Conservation (phyloP, 2,329 filamentous ascomycete genomes). For the Colletotrichum filicis region DNA sequence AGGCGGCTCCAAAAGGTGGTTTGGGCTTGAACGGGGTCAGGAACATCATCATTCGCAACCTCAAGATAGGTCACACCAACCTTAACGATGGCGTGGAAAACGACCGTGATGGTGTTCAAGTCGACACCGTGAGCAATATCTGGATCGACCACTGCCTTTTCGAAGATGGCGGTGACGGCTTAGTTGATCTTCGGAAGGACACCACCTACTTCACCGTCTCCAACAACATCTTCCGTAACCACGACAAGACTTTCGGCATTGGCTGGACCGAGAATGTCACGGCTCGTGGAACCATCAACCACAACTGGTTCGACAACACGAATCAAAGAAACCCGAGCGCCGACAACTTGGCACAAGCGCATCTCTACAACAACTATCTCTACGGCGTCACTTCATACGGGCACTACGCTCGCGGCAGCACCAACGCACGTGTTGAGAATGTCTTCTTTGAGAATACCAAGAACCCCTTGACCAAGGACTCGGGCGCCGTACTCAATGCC, state of each 20-base stretch:
- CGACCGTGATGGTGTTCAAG: conserved; percentile 33
- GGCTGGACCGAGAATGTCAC: conserved; percentile 37
- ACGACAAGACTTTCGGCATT: conserved; percentile 37
- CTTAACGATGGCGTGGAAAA: conserved; percentile 20
- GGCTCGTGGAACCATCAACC: conserved; percentile 31
- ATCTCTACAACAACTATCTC: conserved; percentile 37
- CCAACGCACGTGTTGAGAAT: conserved; percentile 33
- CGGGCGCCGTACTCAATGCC: conserved; percentile 3
- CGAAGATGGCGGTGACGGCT: conserved; percentile 32
- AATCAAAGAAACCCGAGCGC: conserved; percentile 36
- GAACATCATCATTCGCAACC: conserved; percentile 38
- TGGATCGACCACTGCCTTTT: conserved; percentile 37
- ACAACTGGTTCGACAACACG: conserved; percentile 36
- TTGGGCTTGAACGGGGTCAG: conserved; percentile 30
- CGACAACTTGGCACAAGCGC: conserved; percentile 32
- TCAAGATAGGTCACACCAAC: conserved; percentile 33
- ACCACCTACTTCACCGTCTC: conserved; percentile 37
- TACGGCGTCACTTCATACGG: conserved; percentile 31
- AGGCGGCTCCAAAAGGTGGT: conserved; percentile 13
- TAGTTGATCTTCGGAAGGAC: conserved; percentile 35
- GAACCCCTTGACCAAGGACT: conserved; percentile 29
- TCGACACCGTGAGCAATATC: conserved; percentile 34
- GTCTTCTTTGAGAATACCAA: conserved; percentile 34
- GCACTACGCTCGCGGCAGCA: conserved; percentile 33
- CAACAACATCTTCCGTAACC: conserved; percentile 37